phyloP scores from a whole-genome alignment of 1,284 basidiomycete genomes.

The Ceratobasidium sp. region DNA sequence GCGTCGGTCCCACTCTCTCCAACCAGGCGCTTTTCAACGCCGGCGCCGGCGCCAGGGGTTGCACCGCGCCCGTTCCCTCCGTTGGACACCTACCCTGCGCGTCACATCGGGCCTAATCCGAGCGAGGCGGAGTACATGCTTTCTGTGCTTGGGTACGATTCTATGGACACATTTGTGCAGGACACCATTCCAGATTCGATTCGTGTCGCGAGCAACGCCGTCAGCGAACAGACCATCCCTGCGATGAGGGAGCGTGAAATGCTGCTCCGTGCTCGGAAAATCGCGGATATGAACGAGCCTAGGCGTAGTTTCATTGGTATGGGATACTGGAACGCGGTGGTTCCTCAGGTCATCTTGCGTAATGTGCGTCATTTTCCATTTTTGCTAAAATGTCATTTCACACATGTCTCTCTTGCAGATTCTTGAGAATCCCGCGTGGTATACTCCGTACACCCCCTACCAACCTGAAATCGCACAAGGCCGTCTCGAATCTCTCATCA shows the following conservation, averaged over 20 bases:
- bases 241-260: constrained; percentile 91
- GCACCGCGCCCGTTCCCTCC: constrained; percentile 69
- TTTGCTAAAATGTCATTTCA: constrained; percentile 11
- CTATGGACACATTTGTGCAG: constrained; percentile 87
- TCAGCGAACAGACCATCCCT: constrained; percentile 78
- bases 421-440: constrained; percentile 98
- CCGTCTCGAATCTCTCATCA: constrained; percentile 95
- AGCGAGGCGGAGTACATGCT: constrained; percentile 85
- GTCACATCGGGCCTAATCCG: constrained; percentile 91
- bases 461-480: constrained; percentile 96
- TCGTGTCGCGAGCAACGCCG: constrained; percentile 71
- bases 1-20: neutral
- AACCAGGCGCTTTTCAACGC: constrained; percentile 18
- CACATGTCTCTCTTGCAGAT: constrained; percentile 64
- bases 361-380: constrained; percentile 68
- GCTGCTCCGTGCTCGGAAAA: constrained; percentile 77
- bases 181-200: constrained; percentile 86
- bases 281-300: constrained; percentile 83
- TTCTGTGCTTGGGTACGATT: constrained; percentile 80
- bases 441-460: constrained; percentile 96
- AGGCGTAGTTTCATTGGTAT: constrained; percentile 97
- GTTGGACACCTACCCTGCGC: constrained; percentile 87
- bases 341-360: constrained; percentile 92
- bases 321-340: constrained; percentile 96
- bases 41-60: constrained; percentile 30